Evolutionary conservation across 768 basidiomycete species (phyloP).

Genomic region (Leucosporidium scottii): DNA sequence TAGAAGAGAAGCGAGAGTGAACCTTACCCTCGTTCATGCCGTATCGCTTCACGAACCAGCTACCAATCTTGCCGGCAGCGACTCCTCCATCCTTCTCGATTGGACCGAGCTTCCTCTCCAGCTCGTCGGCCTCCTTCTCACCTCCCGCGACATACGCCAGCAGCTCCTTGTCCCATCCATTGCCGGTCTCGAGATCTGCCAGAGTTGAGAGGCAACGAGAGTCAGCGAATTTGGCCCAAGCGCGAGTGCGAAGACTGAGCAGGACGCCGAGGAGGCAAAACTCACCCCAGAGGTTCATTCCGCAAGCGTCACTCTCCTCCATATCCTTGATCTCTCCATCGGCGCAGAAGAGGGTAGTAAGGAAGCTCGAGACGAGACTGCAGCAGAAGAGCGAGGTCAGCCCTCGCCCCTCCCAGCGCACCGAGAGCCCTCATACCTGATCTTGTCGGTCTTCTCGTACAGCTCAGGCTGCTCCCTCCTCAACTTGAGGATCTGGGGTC

Average conservation of each 20-base stretch:
- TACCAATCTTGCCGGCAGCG: constrained; percentile 56
- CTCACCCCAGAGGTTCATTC: constrained; percentile 78
- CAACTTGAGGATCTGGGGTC: constrained; percentile 72
- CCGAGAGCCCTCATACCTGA: constrained; percentile 38
- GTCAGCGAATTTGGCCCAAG: neutral
- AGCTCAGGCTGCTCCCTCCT: constrained; percentile 44
- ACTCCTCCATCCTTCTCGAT: constrained; percentile 70
- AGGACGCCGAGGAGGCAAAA: constrained; percentile 36
- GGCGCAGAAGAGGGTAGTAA: constrained; percentile 64
- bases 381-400: neutral
- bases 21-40: constrained; percentile 42
- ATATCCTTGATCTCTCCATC: constrained; percentile 68
- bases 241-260: constrained; percentile 40
- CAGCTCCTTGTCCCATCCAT: neutral
- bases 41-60: constrained; percentile 69
- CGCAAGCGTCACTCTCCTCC: constrained; percentile 81
- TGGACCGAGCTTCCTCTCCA: constrained; percentile 63
- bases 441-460: constrained; percentile 45
- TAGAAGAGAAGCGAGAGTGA: neutral
- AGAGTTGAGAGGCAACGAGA: neutral
- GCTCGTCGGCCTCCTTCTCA: constrained; percentile 48
- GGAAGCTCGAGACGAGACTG: constrained; percentile 73
- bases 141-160: constrained; percentile 52
- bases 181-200: neutral
- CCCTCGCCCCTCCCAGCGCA: too few relatives aligned